These are phyloP conservation scores for Penicillium janthinellum DNA, from an alignment of 2,329 filamentous ascomycete genomes.

Conservation along the genomic window DNA sequence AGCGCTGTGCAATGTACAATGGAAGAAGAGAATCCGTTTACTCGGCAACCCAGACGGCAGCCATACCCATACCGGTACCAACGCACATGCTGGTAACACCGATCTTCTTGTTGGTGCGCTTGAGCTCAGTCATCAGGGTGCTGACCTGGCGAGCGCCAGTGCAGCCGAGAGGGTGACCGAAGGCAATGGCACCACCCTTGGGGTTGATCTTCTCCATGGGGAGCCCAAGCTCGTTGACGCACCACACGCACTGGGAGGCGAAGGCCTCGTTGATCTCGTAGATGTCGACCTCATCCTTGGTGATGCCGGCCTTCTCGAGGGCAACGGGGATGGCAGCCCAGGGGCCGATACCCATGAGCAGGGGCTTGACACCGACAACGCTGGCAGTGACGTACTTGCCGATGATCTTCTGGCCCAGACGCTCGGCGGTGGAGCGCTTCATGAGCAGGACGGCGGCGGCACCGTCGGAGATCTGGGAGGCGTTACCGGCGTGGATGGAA, in stretches of 20 bases:
- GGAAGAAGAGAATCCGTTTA: conserved; percentile 49
- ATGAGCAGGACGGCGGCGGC: conserved; percentile 94
- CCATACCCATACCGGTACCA: conserved; percentile 97
- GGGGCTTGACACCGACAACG: conserved; percentile 83
- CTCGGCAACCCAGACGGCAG: conserved; percentile 92
- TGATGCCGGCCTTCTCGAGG: conserved; percentile 81
- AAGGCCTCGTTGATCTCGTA: conserved; percentile 99
- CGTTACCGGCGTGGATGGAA: conserved; percentile 93
- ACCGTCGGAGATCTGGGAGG: conserved; percentile 92
- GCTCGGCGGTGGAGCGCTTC: conserved; percentile 88
- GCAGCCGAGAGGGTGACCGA: conserved; percentile 92
- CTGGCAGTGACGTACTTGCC: conserved; percentile 89
- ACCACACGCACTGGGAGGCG: conserved; percentile 92
- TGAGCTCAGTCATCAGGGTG: conserved; percentile 87
- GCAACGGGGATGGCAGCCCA: conserved; percentile 95
- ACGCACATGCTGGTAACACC: conserved; percentile 96
- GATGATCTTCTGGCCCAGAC: conserved; percentile 82
- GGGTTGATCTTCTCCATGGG: conserved; percentile 90
- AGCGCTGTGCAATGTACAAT: conserved; percentile 27
- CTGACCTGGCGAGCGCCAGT: conserved; percentile 93
- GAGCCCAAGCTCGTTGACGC: conserved; percentile 81
- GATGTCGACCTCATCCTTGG: conserved; percentile 89
- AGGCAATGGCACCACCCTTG: conserved; percentile 94
- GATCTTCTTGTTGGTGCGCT: conserved; percentile 78
- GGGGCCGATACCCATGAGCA: conserved; percentile 94